phyloP scores from a whole-genome alignment of 768 basidiomycete genomes.

The Favolaschia claudopus region DNA sequence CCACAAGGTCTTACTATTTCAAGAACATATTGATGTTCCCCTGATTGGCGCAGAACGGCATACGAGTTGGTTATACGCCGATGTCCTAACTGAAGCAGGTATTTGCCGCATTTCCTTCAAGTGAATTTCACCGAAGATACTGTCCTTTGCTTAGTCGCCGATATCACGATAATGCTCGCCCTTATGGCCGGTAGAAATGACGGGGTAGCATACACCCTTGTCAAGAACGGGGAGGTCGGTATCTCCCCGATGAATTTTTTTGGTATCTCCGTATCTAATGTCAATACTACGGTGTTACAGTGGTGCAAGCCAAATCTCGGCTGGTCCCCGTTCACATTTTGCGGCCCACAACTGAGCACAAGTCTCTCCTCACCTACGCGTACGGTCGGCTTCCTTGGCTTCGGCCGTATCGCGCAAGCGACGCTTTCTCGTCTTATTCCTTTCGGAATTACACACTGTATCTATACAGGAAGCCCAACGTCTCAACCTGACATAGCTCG shows the following conservation, averaged over 20 bases:
- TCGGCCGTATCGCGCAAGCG: slow-evolving; percentile 91
- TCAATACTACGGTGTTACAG: too few species aligned
- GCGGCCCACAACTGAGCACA: slow-evolving; percentile 81
- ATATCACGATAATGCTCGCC: slow-evolving; percentile 87
- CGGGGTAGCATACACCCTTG: slow-evolving; percentile 66
- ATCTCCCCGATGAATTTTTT: too few species aligned
- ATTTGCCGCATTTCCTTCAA: neutral
- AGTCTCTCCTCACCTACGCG: slow-evolving; percentile 55
- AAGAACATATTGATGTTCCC: slow-evolving; percentile 83
- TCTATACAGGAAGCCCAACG: slow-evolving; percentile 70
- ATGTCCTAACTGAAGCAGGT: slow-evolving; percentile 93
- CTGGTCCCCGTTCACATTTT: slow-evolving; percentile 86
- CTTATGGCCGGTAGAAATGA: slow-evolving; percentile 93
- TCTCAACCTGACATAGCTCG: slow-evolving; percentile 53
- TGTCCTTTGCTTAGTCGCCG: slow-evolving; percentile 77
- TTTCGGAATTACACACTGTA: slow-evolving; percentile 78
- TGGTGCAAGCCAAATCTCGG: slow-evolving; percentile 69
- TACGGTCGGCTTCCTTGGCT: slow-evolving; percentile 90
- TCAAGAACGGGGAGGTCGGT: slow-evolving; percentile 73
- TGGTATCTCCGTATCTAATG: too few species aligned
- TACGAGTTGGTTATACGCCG: slow-evolving; percentile 93
- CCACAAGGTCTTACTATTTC: neutral
- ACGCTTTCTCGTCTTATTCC: slow-evolving; percentile 79
- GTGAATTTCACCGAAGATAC: neutral
- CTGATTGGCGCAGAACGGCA: slow-evolving; percentile 63